These are phyloP conservation scores for Metarhizium rileyi DNA, from an alignment of 2,329 filamentous ascomycete species.

Conservation along the genomic window DNA sequence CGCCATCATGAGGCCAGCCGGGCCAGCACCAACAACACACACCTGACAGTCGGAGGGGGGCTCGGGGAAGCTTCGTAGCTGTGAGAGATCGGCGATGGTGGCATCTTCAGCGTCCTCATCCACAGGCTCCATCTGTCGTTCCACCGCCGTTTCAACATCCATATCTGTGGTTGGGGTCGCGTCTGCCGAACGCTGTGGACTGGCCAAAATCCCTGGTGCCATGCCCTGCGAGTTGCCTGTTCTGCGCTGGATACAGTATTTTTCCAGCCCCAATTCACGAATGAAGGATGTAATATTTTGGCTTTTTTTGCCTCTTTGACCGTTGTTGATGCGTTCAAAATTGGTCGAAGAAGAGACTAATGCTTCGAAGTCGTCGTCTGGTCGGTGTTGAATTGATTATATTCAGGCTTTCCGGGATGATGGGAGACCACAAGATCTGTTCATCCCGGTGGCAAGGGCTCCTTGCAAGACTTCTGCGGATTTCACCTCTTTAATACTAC, in stretches of 20 bases:
- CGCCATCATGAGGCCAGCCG: slow-evolving; percentile 46
- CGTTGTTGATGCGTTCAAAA: background rate
- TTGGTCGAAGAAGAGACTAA: too few species aligned
- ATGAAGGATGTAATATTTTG: too few species aligned
- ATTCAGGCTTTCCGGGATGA: background rate
- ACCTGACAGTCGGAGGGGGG: slow-evolving; percentile 36
- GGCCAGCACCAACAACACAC: slow-evolving; percentile 45
- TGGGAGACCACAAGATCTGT: background rate
- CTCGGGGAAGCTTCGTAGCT: slow-evolving; percentile 38
- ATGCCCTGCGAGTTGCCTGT: background rate
- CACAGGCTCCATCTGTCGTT: slow-evolving; percentile 12
- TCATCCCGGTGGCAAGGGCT: background rate
- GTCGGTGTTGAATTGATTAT: background rate
- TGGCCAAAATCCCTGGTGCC: slow-evolving; percentile 7
- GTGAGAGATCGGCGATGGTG: slow-evolving; percentile 35
- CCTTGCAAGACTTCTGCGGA: background rate
- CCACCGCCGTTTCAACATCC: slow-evolving; percentile 8
- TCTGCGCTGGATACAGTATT: background rate
- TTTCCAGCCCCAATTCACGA: background rate
- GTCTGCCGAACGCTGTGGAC: background rate
- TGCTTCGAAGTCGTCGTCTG: background rate
- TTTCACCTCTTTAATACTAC: background rate
- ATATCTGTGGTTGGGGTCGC: slow-evolving; percentile 1
- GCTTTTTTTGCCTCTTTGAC: background rate
- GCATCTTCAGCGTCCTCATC: slow-evolving; percentile 21